Conservation (phyloP, 2,329 filamentous ascomycete genomes). For the Trichoderma brevicompactum region DNA sequence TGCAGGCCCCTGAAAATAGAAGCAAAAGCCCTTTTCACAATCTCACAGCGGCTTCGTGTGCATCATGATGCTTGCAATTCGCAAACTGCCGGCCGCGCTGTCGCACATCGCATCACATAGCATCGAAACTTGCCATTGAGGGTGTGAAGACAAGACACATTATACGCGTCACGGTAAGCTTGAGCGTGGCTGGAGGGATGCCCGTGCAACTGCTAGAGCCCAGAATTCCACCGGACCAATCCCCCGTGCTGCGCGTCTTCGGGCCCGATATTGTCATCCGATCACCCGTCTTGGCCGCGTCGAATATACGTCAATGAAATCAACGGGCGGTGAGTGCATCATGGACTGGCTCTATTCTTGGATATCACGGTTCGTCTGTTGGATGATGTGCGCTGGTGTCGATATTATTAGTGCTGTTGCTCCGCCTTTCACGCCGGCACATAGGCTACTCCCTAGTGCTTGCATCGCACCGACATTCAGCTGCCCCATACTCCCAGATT, state of each 20-base stretch:
- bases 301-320: constrained; percentile 20
- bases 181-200: constrained; percentile 4
- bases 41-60: neutral
- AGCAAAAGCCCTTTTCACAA: neutral
- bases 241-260: constrained; percentile 1
- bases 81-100: neutral
- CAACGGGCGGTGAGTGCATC: neutral
- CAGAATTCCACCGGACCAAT: neutral
- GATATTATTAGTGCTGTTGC: neutral
- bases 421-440: neutral
- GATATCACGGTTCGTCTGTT: neutral
- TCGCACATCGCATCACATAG: neutral
- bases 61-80: constrained; percentile 17
- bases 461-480: too few species aligned
- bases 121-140: neutral
- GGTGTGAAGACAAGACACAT: neutral
- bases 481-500: too few species aligned
- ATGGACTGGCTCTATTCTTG: constrained; percentile 12
- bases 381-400: neutral
- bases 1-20: neutral
- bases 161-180: constrained; percentile 14
- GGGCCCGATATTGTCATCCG: constrained; percentile 2
- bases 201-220: neutral
- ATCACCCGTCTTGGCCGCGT: constrained; percentile 19
- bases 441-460: too few species aligned